Conservation (phyloP, 805 yeast species). For the Deakozyma indianensis region DNA sequence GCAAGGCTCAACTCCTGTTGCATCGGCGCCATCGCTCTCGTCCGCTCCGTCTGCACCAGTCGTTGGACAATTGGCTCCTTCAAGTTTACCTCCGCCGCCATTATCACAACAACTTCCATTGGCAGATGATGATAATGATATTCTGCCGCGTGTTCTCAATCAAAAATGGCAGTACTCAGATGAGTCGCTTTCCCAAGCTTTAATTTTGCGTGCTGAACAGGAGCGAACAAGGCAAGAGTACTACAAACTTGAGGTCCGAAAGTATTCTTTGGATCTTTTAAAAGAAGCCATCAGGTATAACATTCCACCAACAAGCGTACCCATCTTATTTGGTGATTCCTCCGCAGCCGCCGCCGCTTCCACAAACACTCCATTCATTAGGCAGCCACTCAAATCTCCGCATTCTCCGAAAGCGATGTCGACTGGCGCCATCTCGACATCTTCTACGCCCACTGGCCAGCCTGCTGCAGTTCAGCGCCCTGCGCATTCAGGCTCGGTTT, state of each 20-base stretch:
- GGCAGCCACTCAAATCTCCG: neutral
- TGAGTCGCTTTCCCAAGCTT: slow-evolving; percentile 40
- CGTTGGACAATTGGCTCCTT: neutral
- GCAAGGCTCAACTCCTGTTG: too few species aligned
- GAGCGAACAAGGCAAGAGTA: slow-evolving; percentile 74
- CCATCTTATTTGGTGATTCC: slow-evolving; percentile 37
- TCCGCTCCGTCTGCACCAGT: neutral
- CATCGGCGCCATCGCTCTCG: neutral
- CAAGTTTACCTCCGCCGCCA: too few species aligned
- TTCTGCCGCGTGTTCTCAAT: neutral
- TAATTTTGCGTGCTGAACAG: slow-evolving; percentile 51
- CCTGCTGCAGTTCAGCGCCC: slow-evolving; percentile 2
- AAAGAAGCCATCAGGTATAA: slow-evolving; percentile 45
- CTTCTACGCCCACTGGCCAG: slow-evolving; percentile 9
- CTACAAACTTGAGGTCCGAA: slow-evolving; percentile 49
- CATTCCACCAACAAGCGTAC: slow-evolving; percentile 51
- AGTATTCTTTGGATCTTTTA: slow-evolving; percentile 45
- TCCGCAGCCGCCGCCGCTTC: neutral
- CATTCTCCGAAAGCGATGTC: slow-evolving; percentile 5
- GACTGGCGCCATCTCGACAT: slow-evolving; percentile 11
- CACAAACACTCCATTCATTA: neutral
- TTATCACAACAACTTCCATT: too few species aligned
- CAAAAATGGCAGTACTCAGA: slow-evolving; percentile 41
- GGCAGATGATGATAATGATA: neutral
- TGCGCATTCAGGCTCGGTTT: slow-evolving; percentile 7